Evolutionary conservation across 805 yeast genomes (phyloP).

Genomic region (Kregervanrija fluxuum): DNA sequence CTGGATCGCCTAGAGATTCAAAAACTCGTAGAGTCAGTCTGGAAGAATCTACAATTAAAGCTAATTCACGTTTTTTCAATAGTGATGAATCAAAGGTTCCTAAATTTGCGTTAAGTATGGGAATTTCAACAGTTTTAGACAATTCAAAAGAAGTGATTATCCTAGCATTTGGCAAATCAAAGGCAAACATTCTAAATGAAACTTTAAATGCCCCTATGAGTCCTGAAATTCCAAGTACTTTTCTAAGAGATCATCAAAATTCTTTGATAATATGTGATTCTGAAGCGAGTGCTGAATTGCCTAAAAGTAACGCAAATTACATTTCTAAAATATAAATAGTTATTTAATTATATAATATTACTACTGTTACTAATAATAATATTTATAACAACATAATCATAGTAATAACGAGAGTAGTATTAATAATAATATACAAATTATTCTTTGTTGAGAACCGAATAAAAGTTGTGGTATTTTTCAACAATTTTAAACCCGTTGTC

Average conservation of each 20-base stretch:
- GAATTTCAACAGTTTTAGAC: slow-evolving; percentile 50
- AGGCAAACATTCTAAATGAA: slow-evolving; percentile 39
- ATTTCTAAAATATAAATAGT: too few relatives aligned
- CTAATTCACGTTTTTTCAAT: slow-evolving; percentile 47
- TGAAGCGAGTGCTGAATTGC: slow-evolving; percentile 26
- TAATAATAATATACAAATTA: background rate
- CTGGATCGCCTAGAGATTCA: slow-evolving; percentile 41
- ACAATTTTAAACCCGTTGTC: slow-evolving; percentile 13
- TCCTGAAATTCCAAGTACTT: slow-evolving; percentile 41
- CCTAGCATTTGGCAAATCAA: slow-evolving; percentile 42
- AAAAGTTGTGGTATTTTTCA: slow-evolving; percentile 9
- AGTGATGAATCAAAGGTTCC: slow-evolving; percentile 43
- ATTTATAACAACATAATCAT: too few relatives aligned
- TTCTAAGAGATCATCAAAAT: slow-evolving; percentile 39
- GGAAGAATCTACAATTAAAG: slow-evolving; percentile 43
- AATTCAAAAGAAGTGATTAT: slow-evolving; percentile 46
- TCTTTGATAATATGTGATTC: slow-evolving; percentile 40
- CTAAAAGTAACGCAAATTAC: too few relatives aligned
- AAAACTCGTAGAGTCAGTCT: slow-evolving; percentile 40
- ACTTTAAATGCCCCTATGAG: slow-evolving; percentile 36
- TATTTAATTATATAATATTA: too few relatives aligned
- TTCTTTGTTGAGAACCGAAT: slow-evolving; percentile 5
- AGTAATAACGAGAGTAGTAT: background rate
- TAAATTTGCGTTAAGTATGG: slow-evolving; percentile 43
- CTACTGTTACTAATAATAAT: too few relatives aligned